Conservation (phyloP, 352 stramenopile species). For the Globisporangium polare region DNA sequence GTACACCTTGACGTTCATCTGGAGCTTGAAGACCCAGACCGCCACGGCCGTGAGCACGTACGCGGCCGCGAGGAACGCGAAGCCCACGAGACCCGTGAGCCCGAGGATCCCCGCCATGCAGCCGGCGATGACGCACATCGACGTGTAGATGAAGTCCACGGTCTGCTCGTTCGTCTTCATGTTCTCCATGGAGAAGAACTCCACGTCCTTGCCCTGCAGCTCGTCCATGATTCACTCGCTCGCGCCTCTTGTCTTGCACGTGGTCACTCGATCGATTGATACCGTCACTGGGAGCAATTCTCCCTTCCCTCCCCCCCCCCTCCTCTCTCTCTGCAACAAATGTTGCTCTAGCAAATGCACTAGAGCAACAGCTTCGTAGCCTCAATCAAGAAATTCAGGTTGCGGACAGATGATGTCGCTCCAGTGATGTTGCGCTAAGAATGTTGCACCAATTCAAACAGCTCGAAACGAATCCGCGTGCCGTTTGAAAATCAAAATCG, state of each 20-base stretch:
- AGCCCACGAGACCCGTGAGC: slow-evolving; percentile 69
- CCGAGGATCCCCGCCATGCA: slow-evolving; percentile 80
- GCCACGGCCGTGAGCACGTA: slow-evolving; percentile 67
- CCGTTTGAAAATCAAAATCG: slow-evolving; percentile 9
- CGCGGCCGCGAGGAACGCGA: slow-evolving; percentile 60
- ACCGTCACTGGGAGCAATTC: too few relatives aligned
- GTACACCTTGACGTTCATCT: slow-evolving; percentile 71
- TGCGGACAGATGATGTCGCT: background rate
- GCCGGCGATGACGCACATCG: slow-evolving; percentile 80
- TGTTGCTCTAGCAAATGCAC: background rate
- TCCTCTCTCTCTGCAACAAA: background rate
- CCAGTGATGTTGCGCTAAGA: background rate
- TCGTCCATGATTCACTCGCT: slow-evolving; percentile 46
- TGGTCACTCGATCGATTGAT: background rate
- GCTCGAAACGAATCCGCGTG: background rate
- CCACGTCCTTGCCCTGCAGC: slow-evolving; percentile 64
- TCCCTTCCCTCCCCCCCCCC: too few relatives aligned
- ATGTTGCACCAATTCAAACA: slow-evolving; percentile 6
- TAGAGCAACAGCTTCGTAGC: too few relatives aligned
- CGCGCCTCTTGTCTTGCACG: background rate
- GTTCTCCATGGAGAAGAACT: slow-evolving; percentile 89
- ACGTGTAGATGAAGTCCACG: slow-evolving; percentile 76
- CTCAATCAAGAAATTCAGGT: too few relatives aligned
- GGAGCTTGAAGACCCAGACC: slow-evolving; percentile 72
- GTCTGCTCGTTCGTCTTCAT: slow-evolving; percentile 79